These are phyloP conservation scores for Lizonia empirigonia DNA, from an alignment of 2,329 filamentous ascomycete genomes.

Conservation along the genomic window DNA sequence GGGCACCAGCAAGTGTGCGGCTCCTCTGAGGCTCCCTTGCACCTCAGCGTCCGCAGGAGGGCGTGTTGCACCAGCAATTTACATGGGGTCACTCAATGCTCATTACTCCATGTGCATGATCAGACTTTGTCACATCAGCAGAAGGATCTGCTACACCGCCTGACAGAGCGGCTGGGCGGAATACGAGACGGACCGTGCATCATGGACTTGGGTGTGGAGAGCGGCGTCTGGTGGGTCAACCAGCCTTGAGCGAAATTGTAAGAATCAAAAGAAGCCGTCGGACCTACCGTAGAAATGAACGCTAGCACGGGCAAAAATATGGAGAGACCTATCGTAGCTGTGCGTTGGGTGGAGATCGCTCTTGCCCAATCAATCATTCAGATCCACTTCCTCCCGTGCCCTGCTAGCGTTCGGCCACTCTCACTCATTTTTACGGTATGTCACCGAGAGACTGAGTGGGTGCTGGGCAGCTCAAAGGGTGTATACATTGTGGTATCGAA, in stretches of 20 bases:
- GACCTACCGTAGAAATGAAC: no score
- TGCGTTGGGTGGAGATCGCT: no score
- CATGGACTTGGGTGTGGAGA: not conserved
- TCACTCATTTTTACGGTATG: no score
- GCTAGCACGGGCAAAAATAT: no score
- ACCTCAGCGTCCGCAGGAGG: not conserved
- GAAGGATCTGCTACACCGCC: not conserved
- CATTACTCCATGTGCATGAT: not conserved
- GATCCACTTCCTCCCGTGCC: no score
- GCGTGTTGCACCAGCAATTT: not conserved
- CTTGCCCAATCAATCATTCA: no score
- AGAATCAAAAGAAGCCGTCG: no score
- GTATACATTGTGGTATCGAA: constrained; percentile 6
- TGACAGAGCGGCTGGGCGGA: not conserved
- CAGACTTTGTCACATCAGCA: not conserved
- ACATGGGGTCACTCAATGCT: not conserved
- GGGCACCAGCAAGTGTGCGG: not conserved
- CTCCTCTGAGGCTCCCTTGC: not conserved
- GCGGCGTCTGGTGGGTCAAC: not conserved
- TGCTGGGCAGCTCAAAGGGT: not conserved
- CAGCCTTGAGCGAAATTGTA: not conserved
- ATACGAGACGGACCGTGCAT: constrained; percentile 9
- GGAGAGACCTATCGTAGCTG: no score
- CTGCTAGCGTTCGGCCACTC: no score
- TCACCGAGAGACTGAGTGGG: no score